Conservation (phyloP, 192 early-diverging fungal species). For the Endogone sp. region DNA sequence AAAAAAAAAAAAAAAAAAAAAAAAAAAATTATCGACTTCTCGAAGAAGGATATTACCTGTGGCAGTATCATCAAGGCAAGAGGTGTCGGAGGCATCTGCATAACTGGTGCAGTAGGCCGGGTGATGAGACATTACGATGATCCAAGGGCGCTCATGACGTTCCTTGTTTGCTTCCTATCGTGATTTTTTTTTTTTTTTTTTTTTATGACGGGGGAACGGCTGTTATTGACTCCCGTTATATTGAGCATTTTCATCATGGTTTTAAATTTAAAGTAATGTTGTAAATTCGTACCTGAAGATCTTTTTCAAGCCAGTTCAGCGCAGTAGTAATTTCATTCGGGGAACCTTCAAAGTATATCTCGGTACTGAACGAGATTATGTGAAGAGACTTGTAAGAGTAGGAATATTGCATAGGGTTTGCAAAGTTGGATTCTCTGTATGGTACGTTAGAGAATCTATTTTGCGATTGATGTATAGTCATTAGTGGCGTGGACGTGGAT, state of each 20-base stretch:
- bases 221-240: no score
- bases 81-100: not conserved
- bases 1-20: not conserved
- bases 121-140: slow-evolving; percentile 21
- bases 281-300: no score
- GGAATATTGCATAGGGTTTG: slow-evolving; percentile 20
- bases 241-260: no score
- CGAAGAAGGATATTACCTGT: slow-evolving; percentile 13
- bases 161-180: slow-evolving; percentile 19
- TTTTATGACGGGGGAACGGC: no score
- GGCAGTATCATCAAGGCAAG: slow-evolving; percentile 13
- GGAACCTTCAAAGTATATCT: slow-evolving; percentile 20
- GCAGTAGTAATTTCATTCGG: slow-evolving; percentile 9
- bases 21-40: not conserved
- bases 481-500: not conserved
- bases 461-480: not conserved
- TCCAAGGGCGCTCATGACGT: slow-evolving; percentile 25
- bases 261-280: no score
- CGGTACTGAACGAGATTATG: slow-evolving; percentile 25
- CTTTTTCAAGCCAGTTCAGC: slow-evolving; percentile 24
- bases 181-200: no score
- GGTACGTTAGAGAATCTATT: slow-evolving; percentile 26
- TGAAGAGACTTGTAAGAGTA: slow-evolving; percentile 27
- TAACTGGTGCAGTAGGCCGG: slow-evolving; percentile 22
- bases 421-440: slow-evolving; percentile 18